These are phyloP conservation scores for Gynochthodes officinalis DNA, from an alignment of 257 asterid genomes.

Conservation along the genomic window DNA sequence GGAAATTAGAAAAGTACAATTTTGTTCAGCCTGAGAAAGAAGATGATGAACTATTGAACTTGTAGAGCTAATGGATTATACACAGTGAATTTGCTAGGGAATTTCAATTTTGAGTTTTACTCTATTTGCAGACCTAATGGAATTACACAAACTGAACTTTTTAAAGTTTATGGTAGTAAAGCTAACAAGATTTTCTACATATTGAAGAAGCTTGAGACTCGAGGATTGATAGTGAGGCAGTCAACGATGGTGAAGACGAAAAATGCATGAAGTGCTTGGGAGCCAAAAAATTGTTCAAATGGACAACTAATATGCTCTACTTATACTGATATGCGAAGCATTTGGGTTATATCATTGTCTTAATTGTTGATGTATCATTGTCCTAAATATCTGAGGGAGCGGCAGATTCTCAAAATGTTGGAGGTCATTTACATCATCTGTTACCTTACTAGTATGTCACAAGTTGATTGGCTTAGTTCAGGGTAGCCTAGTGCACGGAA, in stretches of 20 bases:
- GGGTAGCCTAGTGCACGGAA: not conserved
- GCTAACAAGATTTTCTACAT: constrained; percentile 66
- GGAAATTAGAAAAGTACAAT: constrained; percentile 4
- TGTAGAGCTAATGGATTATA: too few relatives aligned
- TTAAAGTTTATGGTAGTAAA: constrained; percentile 56
- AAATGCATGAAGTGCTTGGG: constrained; percentile 37
- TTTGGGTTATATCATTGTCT: constrained; percentile 62
- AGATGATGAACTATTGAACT: too few relatives aligned
- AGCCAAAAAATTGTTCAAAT: constrained; percentile 36
- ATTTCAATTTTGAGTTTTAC: not conserved
- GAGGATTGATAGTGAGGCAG: constrained; percentile 72
- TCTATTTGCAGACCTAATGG: constrained; percentile 58
- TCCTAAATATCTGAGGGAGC: too few relatives aligned
- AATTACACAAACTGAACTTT: constrained; percentile 75
- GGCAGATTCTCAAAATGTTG: too few relatives aligned
- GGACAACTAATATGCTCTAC: constrained; percentile 73
- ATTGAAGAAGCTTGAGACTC: constrained; percentile 67
- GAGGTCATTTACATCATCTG: too few relatives aligned
- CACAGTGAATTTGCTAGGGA: too few relatives aligned
- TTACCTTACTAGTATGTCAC: too few relatives aligned
- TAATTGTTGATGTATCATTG: too few relatives aligned
- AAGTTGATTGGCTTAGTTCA: too few relatives aligned
- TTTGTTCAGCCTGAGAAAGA: constrained; percentile 7
- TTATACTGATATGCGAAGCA: constrained; percentile 73
- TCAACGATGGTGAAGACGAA: constrained; percentile 62